Base-by-base conservation (phyloP, 1,284 basidiomycete species). In the Abortiporus biennis region DNA sequence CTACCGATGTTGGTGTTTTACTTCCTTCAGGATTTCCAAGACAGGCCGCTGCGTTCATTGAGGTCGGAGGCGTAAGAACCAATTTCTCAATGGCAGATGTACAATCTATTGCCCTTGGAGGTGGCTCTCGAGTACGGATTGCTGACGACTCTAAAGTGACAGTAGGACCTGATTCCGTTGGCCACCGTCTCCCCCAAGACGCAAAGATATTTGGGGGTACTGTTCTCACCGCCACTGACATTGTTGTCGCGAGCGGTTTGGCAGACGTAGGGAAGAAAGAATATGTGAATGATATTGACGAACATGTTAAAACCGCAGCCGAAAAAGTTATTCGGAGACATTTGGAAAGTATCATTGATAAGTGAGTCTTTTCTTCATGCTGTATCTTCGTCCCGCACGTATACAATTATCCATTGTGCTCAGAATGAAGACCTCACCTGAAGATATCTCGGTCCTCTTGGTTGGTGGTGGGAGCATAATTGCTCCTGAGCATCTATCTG, bases 101-200 rank as follows among this genome's bases (percentile, higher is more conserved):
- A 12, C 63, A 69, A 51, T 71, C 68, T 17, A 69, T 78, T 43
- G 76, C 67, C 17, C 65, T 78, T n/a, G 76, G 75, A 3, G 76
- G 75, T 34, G 76, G 75, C 19, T 77, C 75, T 2, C 56, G 70
- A 40, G 65, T 77, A 29, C 64, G 67, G 47, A 43, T 59, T 19
- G 43, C 39, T 5, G 47, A 47, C 36, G 58, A 56, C 1, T 54
- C 51, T 6, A 59, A 56, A 37, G 61, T 70, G 1, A 65, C 65
- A 0, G 70, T 80, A 15, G 77, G 77, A 1, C 76, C 76, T 3
- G 74, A 77, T 48, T 78, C 75, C 13, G 74, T 77, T 6, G 76
- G 77, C 2, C 71, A 76, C 56, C 56, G 61, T 44, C 68, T 80
- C 36, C 63, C 64, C 2, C 63, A 64, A 17, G 67, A 74, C 13